Conservation (phyloP, 805 yeast species). For the Sporopachydermia lactativora region DNA sequence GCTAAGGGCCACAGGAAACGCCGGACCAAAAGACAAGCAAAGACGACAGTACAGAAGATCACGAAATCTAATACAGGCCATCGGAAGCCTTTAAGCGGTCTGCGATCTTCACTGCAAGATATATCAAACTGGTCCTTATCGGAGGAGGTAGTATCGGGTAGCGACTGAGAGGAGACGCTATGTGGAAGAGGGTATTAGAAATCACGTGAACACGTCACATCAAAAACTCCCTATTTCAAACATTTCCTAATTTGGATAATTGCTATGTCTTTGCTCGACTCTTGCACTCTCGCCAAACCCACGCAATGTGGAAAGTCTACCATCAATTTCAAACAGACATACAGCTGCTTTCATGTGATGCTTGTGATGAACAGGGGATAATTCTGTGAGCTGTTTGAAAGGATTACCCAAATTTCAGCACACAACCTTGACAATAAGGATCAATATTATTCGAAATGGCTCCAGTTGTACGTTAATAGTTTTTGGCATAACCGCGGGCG, state of each 20-base stretch:
- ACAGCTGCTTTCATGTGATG: slow-evolving; percentile 1
- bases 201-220: slow-evolving; percentile 1
- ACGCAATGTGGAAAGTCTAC: no score
- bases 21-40: no score
- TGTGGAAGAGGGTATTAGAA: neutral
- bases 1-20: no score
- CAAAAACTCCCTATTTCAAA: no score
- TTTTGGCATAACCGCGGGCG: neutral
- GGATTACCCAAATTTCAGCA: neutral
- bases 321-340: no score
- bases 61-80: no score
- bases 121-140: neutral
- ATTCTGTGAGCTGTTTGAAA: neutral
- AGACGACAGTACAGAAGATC: no score
- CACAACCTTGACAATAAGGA: neutral
- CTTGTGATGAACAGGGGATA: no score
- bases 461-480: slow-evolving; percentile 68
- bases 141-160: neutral
- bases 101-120: neutral
- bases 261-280: no score
- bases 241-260: no score
- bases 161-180: slow-evolving; percentile 1
- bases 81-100: no score
- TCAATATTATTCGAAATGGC: slow-evolving; percentile 41
- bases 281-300: no score